These are phyloP conservation scores for Amoebophrya sp. DNA, from an alignment of 169 alveolate species.

Conservation along the genomic window DNA sequence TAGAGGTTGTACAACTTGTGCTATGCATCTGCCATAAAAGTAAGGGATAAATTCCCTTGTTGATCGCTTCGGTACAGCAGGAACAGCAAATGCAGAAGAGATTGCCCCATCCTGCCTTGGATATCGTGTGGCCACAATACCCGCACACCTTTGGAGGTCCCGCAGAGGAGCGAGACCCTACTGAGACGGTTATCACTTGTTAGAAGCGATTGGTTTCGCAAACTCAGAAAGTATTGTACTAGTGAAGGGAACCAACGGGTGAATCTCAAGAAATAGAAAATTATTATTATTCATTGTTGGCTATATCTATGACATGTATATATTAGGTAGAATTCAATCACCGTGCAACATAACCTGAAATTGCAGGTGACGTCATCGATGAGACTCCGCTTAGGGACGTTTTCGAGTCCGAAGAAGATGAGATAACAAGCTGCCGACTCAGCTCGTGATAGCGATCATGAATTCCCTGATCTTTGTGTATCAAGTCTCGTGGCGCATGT, in stretches of 20 bases:
- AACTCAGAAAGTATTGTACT: too few species aligned
- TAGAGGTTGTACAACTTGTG: too few species aligned
- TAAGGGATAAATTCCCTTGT: neutral
- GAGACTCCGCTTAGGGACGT: neutral
- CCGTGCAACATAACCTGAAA: neutral
- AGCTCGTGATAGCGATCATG: neutral
- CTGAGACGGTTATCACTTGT: neutral
- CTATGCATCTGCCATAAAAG: too few species aligned
- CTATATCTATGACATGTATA: too few species aligned
- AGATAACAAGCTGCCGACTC: neutral
- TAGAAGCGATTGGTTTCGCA: neutral
- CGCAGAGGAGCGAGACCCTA: neutral
- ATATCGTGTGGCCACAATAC: neutral
- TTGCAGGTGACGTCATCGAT: neutral
- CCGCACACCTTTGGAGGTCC: neutral
- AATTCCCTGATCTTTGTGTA: neutral
- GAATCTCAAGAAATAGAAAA: too few species aligned
- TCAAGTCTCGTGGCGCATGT: neutral
- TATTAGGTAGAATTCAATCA: too few species aligned
- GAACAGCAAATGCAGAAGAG: neutral
- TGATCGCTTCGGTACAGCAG: neutral
- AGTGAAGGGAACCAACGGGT: too few species aligned
- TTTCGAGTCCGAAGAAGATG: neutral
- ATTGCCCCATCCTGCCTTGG: constrained; percentile 1
- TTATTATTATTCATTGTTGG: too few species aligned